Base-by-base conservation (phyloP, 148 eudicot species). In the Camellia japonica region DNA sequence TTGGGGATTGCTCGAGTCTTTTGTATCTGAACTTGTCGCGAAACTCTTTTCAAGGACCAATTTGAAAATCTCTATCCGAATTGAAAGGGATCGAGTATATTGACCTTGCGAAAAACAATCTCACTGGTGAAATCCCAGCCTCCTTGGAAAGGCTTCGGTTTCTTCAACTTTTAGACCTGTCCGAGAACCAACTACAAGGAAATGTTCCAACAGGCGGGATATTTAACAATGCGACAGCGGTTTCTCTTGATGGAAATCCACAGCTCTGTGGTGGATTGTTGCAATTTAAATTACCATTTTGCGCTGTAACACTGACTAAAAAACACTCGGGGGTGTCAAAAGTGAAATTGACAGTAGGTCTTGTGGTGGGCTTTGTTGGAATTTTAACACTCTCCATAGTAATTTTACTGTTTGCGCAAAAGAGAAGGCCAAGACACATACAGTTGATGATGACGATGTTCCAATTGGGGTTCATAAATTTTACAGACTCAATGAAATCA, bases 191-290 rank as follows among this genome's bases (percentile, higher is more conserved):
- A 16, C 84, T 81, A 7, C 65, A 61, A 73, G 87, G 87, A 3
- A 23, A n/a, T 11, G 62, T 84, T 42, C 87, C 87, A 20, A 72
- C 46, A 23, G 20, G 43, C 59, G 84, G 87, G 14, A 42, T 84
- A 3, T 84, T 81, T 42, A 43, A 54, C 49, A 74, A 81, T 77
- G 74, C 60, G 16, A 72, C 75, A 1, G 74, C 58, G 2, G 79
- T 81, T 66, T 81, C 71, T 7, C 60, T 84, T 38, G 15, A 44
- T 49, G 82, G 84, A 68, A 81, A 84, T 71, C 75, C 71, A 46
- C 7, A 70, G 0, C 87, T 81, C 19, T 84, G 87, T 56, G 82
- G 82, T 23, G 87, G 84, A 43, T 30, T 81, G 38, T 49, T 82
- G 7, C 30, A 52, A 15, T 80, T 81, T 6, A 30, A 74, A 4